These are phyloP conservation scores for Pleoardoris graminearum DNA, from an alignment of 2,329 filamentous ascomycete species.

Conservation along the genomic window DNA sequence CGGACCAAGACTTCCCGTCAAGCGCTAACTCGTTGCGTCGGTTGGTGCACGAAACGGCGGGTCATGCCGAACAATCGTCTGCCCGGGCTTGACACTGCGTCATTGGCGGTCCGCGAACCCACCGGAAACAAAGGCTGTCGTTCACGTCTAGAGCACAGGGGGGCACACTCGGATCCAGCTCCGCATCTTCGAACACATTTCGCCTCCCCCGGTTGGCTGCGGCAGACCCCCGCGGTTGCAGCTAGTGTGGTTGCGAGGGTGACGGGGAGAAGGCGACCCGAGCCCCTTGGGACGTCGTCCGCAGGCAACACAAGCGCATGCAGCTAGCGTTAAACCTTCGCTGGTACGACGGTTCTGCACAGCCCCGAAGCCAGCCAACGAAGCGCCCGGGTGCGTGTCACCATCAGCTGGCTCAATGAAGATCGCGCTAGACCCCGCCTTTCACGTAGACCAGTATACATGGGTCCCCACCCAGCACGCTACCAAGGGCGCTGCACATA, in stretches of 20 bases:
- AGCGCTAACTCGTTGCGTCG: neutral
- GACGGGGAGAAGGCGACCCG: neutral
- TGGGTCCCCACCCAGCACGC: slow-evolving; percentile 4
- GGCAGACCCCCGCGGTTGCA: neutral
- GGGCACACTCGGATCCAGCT: slow-evolving; percentile 3
- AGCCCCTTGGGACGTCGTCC: neutral
- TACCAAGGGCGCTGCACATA: neutral
- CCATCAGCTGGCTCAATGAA: slow-evolving; percentile 7
- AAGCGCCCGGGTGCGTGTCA: slow-evolving; percentile 1
- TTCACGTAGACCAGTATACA: slow-evolving; percentile 7
- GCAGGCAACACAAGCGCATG: slow-evolving; percentile 1
- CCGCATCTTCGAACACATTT: neutral
- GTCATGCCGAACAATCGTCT: neutral
- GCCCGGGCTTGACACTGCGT: neutral
- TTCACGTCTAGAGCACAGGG: neutral
- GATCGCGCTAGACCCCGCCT: slow-evolving; percentile 8
- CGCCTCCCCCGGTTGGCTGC: neutral
- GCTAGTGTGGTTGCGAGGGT: neutral
- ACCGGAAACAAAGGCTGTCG: neutral
- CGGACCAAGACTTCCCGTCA: neutral
- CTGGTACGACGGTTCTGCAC: neutral
- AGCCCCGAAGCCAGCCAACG: neutral
- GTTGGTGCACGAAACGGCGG: neutral
- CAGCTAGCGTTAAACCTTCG: slow-evolving; percentile 1
- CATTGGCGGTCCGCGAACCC: neutral